Evolutionary conservation across 176 grass and related monocot genomes (phyloP), one percentile per base, ranked within the genome.

Genomic region (Carex pumila): DNA sequence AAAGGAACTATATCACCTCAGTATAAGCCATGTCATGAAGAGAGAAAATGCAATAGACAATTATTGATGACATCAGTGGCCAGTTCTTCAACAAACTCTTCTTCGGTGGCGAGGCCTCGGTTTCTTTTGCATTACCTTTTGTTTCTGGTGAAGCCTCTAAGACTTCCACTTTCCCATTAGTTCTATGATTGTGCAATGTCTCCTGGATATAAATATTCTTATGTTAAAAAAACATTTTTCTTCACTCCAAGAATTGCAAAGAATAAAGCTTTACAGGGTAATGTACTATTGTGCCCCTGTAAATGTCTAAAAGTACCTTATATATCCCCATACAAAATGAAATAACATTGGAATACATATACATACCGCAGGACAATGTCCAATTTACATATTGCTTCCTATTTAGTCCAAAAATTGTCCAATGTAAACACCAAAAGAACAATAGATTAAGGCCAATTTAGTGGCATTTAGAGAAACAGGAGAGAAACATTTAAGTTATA

Each of bases 11-110:
- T 72, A 49, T 88, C 67, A 98, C 95, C 92, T 95, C 92, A 78
- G 89, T 83, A 84, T 98, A 98, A 81, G 95, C 92, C 83, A 94
- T 86, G 43, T 98, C 95, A 80, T 93, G 92, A 82, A 98, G 88
- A 82, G 92, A 95, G 85, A 95, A 94, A 84, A 98, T 84, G 74
- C 95, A 98, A 86, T 95, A 98, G 41, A 91, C 70, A 55, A 90
- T 83, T 53, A 94, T 90, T 11, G 91, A 93, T 49, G 95, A 93
- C 87, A 98, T 90, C 62, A 98, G 67, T 65, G 87, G 90, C 90
- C 90, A 94, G 19, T 92, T 98, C 84, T 71, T 94, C 43, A 98
- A 89, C 83, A 98, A 77, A 81, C 50, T 86, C 72, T 91, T 84
- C 81, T 91, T 89, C 84, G 83, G 83, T 60, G 90, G 80, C 79